Conservation (phyloP, 306 rosid genomes). For the Fragaria nilgerrensis region DNA sequence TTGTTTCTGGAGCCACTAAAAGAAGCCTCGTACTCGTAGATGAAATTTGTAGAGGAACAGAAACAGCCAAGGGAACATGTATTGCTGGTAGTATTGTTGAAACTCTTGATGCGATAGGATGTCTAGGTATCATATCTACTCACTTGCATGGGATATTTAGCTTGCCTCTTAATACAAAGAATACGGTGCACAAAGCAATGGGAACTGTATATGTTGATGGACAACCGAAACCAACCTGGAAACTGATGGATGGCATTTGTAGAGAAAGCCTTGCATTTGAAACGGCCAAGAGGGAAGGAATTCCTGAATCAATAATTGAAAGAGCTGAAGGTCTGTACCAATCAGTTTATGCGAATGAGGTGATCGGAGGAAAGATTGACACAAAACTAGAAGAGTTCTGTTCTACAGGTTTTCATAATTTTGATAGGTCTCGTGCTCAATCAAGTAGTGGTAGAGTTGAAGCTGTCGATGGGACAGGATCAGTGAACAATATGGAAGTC, state of each 20-base stretch:
- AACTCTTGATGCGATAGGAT: conserved; percentile 70
- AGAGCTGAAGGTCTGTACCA: conserved; percentile 76
- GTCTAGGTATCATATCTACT: conserved; percentile 93
- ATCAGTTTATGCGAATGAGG: conserved; percentile 50
- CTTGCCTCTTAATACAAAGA: conserved; percentile 68
- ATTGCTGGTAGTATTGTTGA: conserved; percentile 93
- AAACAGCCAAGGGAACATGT: conserved; percentile 95
- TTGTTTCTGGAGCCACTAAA: conserved; percentile 60
- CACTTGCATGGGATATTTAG: conserved; percentile 83
- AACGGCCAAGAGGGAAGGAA: conserved; percentile 85
- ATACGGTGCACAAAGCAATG: conserved; percentile 75
- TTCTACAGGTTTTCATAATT: conserved; percentile 33
- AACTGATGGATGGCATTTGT: conserved; percentile 72
- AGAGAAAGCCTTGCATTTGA: conserved; percentile 97
- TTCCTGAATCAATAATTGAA: conserved; percentile 63
- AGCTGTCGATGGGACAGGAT: conserved; percentile 28
- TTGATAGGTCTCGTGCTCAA: conserved; percentile 32
- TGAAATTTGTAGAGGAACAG: conserved; percentile 98
- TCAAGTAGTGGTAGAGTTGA: conserved; percentile 13
- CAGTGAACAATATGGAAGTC: conserved; percentile 34
- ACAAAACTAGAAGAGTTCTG: conserved; percentile 29
- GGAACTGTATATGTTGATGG: conserved; percentile 62
- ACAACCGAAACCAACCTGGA: conserved; percentile 82
- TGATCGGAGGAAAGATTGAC: conserved; percentile 28
- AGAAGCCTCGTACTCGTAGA: conserved; percentile 92